phyloP scores from a whole-genome alignment of 352 stramenopile species.

The Globisporangium alternatum region DNA sequence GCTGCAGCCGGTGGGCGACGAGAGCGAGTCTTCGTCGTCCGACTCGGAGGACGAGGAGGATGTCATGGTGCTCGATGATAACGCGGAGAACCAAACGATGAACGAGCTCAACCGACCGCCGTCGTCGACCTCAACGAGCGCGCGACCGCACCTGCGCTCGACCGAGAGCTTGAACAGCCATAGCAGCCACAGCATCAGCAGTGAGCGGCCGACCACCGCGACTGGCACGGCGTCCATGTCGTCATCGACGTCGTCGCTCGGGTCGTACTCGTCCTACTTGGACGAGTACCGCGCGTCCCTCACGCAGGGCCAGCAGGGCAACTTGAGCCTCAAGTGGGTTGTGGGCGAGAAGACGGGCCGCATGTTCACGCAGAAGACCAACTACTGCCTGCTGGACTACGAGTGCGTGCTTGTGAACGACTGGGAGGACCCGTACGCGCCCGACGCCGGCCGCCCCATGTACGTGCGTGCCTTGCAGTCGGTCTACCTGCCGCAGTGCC shows the following conservation, averaged over 20 bases:
- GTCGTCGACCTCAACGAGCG: neutral
- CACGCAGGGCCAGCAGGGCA: conserved; percentile 45
- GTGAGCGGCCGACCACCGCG: neutral
- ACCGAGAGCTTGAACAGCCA: neutral
- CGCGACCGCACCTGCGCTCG: neutral
- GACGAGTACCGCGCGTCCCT: conserved; percentile 46
- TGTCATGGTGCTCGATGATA: conserved; percentile 16
- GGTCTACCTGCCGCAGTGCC: conserved; percentile 54
- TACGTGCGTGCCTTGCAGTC: conserved; percentile 71
- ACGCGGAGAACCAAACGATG: conserved; percentile 11
- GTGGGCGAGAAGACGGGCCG: conserved; percentile 58
- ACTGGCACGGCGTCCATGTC: neutral
- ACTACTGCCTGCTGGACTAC: conserved; percentile 75
- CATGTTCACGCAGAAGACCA: conserved; percentile 65
- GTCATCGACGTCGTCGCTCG: conserved; percentile 11
- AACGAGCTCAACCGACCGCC: conserved; percentile 4
- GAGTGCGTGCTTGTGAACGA: conserved; percentile 74
- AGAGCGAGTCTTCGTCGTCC: conserved; percentile 44
- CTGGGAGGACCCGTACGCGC: conserved; percentile 52
- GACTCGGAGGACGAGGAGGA: conserved; percentile 27
- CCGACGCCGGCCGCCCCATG: conserved; percentile 44
- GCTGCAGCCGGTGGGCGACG: neutral
- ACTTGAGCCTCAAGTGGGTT: conserved; percentile 70
- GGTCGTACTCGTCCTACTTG: conserved; percentile 31
- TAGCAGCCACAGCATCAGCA: conserved; percentile 2